phyloP scores from a whole-genome alignment of 2,329 filamentous ascomycete species.

The Sporothrix variecibatus region DNA sequence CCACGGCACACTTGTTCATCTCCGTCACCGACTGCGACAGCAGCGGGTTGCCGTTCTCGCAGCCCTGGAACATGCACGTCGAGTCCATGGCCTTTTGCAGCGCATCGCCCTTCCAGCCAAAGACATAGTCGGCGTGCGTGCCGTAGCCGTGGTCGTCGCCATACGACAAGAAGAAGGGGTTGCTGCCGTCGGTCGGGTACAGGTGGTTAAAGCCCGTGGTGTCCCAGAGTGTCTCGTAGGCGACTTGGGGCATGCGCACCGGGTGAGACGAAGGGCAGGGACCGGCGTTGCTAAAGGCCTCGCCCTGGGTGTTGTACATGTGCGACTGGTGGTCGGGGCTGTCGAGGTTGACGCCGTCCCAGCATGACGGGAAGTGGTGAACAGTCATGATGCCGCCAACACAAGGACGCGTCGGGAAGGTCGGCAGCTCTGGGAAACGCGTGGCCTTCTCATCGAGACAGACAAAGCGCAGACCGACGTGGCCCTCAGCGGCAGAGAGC shows the following conservation, averaged over 20 bases:
- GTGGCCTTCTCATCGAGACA: slow-evolving; percentile 19
- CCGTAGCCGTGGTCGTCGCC: slow-evolving; percentile 33
- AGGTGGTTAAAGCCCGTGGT: slow-evolving; percentile 39
- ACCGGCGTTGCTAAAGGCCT: slow-evolving; percentile 32
- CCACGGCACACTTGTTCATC: slow-evolving; percentile 30
- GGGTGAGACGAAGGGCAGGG: slow-evolving; percentile 32
- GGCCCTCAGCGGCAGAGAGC: slow-evolving; percentile 28
- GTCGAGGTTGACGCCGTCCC: slow-evolving; percentile 48
- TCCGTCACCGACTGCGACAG: slow-evolving; percentile 31
- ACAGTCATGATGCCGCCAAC: slow-evolving; percentile 46
- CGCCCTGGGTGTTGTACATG: slow-evolving; percentile 27
- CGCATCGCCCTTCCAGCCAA: slow-evolving; percentile 33
- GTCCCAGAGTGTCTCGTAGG: slow-evolving; percentile 33
- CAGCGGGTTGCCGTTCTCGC: slow-evolving; percentile 27
- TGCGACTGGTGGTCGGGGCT: slow-evolving; percentile 45
- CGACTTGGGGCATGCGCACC: slow-evolving; percentile 33
- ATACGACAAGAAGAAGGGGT: slow-evolving; percentile 36
- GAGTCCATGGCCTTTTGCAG: slow-evolving; percentile 32
- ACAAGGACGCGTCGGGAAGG: slow-evolving; percentile 42
- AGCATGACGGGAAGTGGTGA: slow-evolving; percentile 46
- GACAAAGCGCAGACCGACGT: slow-evolving; percentile 34
- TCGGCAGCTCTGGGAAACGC: slow-evolving; percentile 38
- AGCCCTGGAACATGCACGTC: slow-evolving; percentile 32
- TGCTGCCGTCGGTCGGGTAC: slow-evolving; percentile 40
- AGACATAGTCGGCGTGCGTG: slow-evolving; percentile 34